phyloP scores from a whole-genome alignment of 1,284 basidiomycete genomes.

The Pseudozyma pruni region DNA sequence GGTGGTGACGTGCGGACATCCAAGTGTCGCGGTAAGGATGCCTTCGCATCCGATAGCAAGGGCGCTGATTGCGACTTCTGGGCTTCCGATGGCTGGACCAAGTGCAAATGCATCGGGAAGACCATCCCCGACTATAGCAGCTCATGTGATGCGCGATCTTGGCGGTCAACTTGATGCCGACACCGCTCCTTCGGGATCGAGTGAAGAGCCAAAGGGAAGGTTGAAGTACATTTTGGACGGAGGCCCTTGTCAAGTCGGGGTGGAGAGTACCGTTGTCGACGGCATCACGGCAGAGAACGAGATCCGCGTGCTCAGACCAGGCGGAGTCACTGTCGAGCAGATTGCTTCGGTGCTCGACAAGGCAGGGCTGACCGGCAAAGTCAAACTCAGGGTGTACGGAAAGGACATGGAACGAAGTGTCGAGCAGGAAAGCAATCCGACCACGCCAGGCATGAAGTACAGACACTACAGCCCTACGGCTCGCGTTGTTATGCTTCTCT shows the following conservation, averaged over 20 bases:
- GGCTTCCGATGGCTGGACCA: slow-evolving; percentile 88
- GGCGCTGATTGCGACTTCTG: slow-evolving; percentile 81
- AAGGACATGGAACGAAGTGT: slow-evolving; percentile 57
- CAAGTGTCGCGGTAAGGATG: slow-evolving; percentile 91
- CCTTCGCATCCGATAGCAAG: slow-evolving; percentile 91
- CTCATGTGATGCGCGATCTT: slow-evolving; percentile 85
- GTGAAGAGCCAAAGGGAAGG: slow-evolving; percentile 24
- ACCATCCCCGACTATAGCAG: slow-evolving; percentile 90
- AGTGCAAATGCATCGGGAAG: slow-evolving; percentile 94
- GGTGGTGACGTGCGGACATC: slow-evolving; percentile 76
- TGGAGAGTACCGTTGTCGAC: slow-evolving; percentile 96
- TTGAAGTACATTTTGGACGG: slow-evolving; percentile 88
- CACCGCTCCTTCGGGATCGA: slow-evolving; percentile 23
- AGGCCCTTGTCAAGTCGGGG: slow-evolving; percentile 86
- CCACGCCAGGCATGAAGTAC: slow-evolving; percentile 99
- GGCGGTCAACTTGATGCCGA: slow-evolving; percentile 72
- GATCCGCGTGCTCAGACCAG: slow-evolving; percentile 86
- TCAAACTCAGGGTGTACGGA: slow-evolving; percentile 60
- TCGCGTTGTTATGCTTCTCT: slow-evolving; percentile 52
- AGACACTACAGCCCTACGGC: slow-evolving; percentile 87
- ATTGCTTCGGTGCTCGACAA: slow-evolving; percentile 37
- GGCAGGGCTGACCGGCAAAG: slow-evolving; percentile 10
- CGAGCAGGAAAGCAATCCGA: slow-evolving; percentile 72
- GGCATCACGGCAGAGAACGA: slow-evolving; percentile 73
- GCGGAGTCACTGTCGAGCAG: slow-evolving; percentile 91